These are phyloP conservation scores for Inonotus obliquus DNA, from an alignment of 1,284 basidiomycete genomes.

Conservation along the genomic window DNA sequence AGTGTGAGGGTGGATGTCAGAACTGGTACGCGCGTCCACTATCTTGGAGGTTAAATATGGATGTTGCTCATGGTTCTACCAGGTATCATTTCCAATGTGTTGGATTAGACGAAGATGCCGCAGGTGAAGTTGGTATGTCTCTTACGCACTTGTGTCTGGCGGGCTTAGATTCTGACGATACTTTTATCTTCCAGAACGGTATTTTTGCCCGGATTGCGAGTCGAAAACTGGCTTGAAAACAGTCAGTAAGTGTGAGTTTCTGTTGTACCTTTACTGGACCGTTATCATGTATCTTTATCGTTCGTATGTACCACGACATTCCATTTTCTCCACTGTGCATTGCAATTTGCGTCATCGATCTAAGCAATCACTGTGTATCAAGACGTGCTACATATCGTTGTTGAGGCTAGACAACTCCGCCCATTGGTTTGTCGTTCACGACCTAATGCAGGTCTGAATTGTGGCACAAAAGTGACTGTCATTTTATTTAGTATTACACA, in stretches of 20 bases:
- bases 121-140: conserved; percentile 70
- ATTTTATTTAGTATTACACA: background rate
- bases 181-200: conserved; percentile 46
- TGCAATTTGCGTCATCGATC: conserved; percentile 3
- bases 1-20: conserved; percentile 57
- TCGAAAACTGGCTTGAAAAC: conserved; percentile 58
- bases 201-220: conserved; percentile 66
- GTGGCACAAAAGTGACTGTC: background rate
- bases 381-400: conserved; percentile 9
- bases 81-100: conserved; percentile 79
- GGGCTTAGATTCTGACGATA: conserved; percentile 12
- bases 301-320: conserved; percentile 16
- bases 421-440: background rate
- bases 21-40: conserved; percentile 58
- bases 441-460: background rate
- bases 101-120: conserved; percentile 51
- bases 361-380: conserved; percentile 9
- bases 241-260: conserved; percentile 68
- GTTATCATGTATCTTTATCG: conserved; percentile 14
- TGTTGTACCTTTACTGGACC: conserved; percentile 23
- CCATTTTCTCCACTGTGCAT: conserved; percentile 7
- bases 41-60: background rate
- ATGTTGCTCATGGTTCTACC: conserved; percentile 9
- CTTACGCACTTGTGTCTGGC: conserved; percentile 4
- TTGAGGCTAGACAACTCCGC: background rate